Percentiles rank a stretch among this genome's conserved stretches.
Conservation (phyloP, 768 basidiomycete species). For the Heimioporus sp. region DNA sequence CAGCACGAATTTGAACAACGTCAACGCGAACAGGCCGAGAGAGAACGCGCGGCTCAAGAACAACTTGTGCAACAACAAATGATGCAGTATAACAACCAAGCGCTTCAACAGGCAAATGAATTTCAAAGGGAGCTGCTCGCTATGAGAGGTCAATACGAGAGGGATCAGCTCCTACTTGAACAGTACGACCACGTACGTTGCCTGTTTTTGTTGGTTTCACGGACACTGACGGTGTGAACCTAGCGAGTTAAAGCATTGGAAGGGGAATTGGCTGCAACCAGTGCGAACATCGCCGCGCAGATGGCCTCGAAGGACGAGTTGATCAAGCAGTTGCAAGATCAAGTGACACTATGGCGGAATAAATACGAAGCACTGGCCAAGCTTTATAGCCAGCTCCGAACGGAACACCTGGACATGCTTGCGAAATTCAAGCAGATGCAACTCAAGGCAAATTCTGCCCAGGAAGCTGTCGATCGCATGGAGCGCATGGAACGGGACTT, state of each 20-base stretch:
- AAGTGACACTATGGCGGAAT: slow-evolving; percentile 95
- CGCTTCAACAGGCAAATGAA: slow-evolving; percentile 72
- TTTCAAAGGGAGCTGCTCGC: slow-evolving; percentile 87
- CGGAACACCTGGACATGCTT: slow-evolving; percentile 96
- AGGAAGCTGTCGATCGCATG: slow-evolving; percentile 97
- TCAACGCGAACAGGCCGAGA: slow-evolving; percentile 84
- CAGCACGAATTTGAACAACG: slow-evolving; percentile 88
- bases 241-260: slow-evolving; percentile 96
- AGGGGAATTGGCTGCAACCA: slow-evolving; percentile 76
- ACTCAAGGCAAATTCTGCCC: slow-evolving; percentile 96
- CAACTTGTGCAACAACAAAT: slow-evolving; percentile 82
- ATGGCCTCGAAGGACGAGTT: slow-evolving; percentile 91
- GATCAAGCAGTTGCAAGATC: slow-evolving; percentile 93
- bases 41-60: slow-evolving; percentile 86
- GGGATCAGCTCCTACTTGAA: slow-evolving; percentile 95
- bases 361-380: slow-evolving; percentile 99
- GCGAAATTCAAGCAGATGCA: slow-evolving; percentile 97
- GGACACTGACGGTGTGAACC: slow-evolving; percentile 7
- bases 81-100: slow-evolving; percentile 76
- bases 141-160: slow-evolving; percentile 96
- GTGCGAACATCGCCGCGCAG: slow-evolving; percentile 79
- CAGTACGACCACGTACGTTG: slow-evolving; percentile 85
- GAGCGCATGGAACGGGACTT: slow-evolving; percentile 98
- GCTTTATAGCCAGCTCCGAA: slow-evolving; percentile 95
- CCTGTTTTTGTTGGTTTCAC: neutral